phyloP scores from a whole-genome alignment of 139 green algal species.

The Deuterostichococcus epilithicus region DNA sequence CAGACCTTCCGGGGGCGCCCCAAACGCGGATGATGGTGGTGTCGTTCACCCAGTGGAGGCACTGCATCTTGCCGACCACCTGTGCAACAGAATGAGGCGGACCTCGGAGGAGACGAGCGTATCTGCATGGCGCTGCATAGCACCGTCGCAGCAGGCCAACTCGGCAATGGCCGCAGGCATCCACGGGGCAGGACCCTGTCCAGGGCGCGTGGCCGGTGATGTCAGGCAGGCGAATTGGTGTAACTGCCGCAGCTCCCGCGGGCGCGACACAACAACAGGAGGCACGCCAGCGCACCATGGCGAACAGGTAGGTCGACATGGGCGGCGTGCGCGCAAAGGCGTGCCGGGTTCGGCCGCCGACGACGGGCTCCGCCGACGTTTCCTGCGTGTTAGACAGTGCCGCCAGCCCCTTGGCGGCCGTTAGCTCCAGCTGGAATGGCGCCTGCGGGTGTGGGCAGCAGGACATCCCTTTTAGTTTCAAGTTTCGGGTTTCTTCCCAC shows the following conservation, averaged over 20 bases:
- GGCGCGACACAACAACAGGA: background rate
- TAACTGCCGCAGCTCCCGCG: background rate
- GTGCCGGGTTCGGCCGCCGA: conserved; percentile 11
- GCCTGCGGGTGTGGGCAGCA: conserved; percentile 70
- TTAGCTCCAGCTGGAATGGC: conserved; percentile 41
- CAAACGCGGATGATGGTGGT: conserved; percentile 45
- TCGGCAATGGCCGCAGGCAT: no score
- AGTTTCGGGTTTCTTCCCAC: no score
- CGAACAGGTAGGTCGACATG: conserved; percentile 87
- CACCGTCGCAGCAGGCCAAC: no score
- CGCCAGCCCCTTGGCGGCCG: conserved; percentile 20
- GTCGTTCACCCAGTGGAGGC: background rate
- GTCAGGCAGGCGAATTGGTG: no score
- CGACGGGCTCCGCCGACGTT: background rate
- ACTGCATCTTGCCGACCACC: background rate
- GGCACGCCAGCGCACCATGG: conserved; percentile 7
- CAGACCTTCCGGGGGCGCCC: conserved; percentile 50
- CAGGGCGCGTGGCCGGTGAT: no score
- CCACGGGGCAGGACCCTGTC: no score
- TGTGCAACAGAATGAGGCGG: no score
- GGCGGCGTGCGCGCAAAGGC: conserved; percentile 53
- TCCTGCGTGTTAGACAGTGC: conserved; percentile 78
- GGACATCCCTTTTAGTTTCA: no score
- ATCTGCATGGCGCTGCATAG: no score
- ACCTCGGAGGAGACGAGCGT: no score